Percentiles rank a stretch among this genome's conserved stretches.
Evolutionary conservation across 2,329 filamentous ascomycete genomes (phyloP).

Genomic region (Alternaria brassicicola): DNA sequence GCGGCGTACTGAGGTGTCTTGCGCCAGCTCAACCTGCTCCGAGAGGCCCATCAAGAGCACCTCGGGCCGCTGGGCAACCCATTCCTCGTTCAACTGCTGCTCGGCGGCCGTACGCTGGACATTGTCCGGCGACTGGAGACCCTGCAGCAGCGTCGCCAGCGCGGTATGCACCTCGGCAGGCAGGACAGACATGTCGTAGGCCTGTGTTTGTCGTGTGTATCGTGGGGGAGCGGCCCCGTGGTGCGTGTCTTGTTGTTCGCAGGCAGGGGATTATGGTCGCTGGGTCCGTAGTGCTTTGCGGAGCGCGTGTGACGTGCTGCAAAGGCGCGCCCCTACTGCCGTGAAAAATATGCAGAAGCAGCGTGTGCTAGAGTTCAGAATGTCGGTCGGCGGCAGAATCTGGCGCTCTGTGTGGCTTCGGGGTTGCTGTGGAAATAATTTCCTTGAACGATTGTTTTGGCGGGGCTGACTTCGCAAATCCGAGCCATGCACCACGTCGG

Average conservation of each 20-base stretch:
- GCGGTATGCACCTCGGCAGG: constrained; percentile 83
- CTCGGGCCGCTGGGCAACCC: constrained; percentile 81
- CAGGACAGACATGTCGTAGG: constrained; percentile 76
- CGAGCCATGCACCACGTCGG: constrained; percentile 17
- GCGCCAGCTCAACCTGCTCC: constrained; percentile 84
- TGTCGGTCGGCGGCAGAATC: constrained; percentile 9
- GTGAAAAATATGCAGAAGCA: constrained; percentile 3
- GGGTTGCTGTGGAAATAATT: constrained; percentile 24
- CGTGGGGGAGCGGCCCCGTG: constrained; percentile 30
- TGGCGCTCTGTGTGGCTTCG: constrained; percentile 4
- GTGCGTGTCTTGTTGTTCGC: constrained; percentile 14
- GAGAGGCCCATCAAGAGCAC: constrained; percentile 91
- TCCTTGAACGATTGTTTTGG: constrained; percentile 22
- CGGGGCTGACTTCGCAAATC: constrained; percentile 21
- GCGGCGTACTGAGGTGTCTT: constrained; percentile 70
- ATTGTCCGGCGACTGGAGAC: constrained; percentile 90
- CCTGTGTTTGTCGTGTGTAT: constrained; percentile 9
- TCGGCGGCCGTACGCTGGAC: constrained; percentile 82
- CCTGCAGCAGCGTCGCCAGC: constrained; percentile 84
- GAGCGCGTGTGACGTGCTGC: constrained; percentile 17
- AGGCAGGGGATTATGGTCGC: constrained; percentile 12
- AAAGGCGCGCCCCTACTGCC: constrained; percentile 9
- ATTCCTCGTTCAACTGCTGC: constrained; percentile 87
- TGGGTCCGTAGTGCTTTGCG: constrained; percentile 4
- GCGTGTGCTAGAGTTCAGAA: neutral